phyloP scores from a whole-genome alignment of 2,329 filamentous ascomycete species.

The Verticillium dahliae region DNA sequence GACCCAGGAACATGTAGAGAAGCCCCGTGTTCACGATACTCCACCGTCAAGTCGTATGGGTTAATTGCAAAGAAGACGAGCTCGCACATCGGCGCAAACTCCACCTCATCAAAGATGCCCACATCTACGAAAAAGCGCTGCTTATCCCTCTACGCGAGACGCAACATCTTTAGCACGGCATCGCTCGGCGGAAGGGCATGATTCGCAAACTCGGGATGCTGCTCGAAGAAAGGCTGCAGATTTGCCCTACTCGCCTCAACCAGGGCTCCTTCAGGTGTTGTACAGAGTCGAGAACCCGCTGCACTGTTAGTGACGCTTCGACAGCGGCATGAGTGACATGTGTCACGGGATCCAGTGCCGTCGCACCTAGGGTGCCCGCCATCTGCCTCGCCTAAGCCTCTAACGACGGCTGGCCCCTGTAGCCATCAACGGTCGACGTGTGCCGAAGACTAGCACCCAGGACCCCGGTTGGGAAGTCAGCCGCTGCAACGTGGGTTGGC shows the following conservation, averaged over 20 bases:
- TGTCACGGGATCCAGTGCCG: not conserved
- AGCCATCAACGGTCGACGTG: slow-evolving; percentile 15
- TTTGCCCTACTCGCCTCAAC: not conserved
- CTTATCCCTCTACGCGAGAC: slow-evolving; percentile 15
- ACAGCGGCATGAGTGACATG: not conserved
- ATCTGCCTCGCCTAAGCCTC: slow-evolving; percentile 14
- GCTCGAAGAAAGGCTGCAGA: slow-evolving; percentile 8
- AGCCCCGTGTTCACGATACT: slow-evolving; percentile 19
- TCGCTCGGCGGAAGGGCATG: slow-evolving; percentile 18
- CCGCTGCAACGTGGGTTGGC: not conserved
- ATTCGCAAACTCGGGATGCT: slow-evolving; percentile 9
- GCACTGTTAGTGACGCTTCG: not conserved
- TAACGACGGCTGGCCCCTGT: slow-evolving; percentile 19
- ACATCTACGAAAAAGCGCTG: slow-evolving; percentile 20
- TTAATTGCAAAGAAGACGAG: slow-evolving; percentile 21
- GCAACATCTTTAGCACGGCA: slow-evolving; percentile 17
- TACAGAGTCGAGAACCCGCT: not conserved
- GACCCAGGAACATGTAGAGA: slow-evolving; percentile 14
- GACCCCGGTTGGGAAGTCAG: slow-evolving; percentile 3
- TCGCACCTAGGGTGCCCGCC: not conserved
- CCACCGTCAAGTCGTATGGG: slow-evolving; percentile 19
- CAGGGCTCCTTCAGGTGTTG: not conserved
- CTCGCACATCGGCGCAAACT: slow-evolving; percentile 18
- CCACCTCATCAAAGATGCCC: slow-evolving; percentile 15
- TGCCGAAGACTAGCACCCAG: not conserved